These are phyloP conservation scores for Protea cynaroides DNA, from an alignment of 164 flowering plant genomes.

Conservation along the genomic window DNA sequence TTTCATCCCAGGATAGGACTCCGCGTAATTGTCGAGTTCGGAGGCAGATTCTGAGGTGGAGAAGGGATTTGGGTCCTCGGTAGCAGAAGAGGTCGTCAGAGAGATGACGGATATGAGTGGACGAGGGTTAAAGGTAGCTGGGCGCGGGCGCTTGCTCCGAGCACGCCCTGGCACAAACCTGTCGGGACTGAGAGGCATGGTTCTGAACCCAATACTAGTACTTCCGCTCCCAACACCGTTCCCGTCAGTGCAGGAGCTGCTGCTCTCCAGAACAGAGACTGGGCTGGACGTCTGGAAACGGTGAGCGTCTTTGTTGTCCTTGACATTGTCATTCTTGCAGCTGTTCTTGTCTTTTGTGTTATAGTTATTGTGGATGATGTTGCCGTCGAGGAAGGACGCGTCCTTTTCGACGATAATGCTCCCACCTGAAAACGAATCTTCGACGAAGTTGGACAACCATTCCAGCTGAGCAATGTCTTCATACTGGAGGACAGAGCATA, in stretches of 20 bases:
- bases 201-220: not conserved
- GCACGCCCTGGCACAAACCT: conserved; percentile 47
- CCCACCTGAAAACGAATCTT: conserved; percentile 76
- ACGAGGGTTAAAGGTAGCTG: conserved; percentile 58
- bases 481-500: conserved; percentile 36
- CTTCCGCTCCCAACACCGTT: conserved; percentile 7
- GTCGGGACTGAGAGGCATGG: conserved; percentile 32
- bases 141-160: conserved; percentile 90
- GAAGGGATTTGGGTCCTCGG: conserved; percentile 12
- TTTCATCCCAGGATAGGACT: conserved; percentile 38
- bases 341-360: too few relatives aligned
- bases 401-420: conserved; percentile 38
- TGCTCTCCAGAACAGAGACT: conserved; percentile 79
- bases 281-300: conserved; percentile 73
- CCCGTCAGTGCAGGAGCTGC: conserved; percentile 56
- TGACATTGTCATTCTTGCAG: conserved; percentile 5
- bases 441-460: conserved; percentile 87
- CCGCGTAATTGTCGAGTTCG: conserved; percentile 45
- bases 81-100: conserved; percentile 36
- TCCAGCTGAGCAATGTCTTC: conserved; percentile 88
- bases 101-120: conserved; percentile 42
- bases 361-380: conserved; percentile 16
- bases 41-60: conserved; percentile 19
- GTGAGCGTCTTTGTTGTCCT: conserved; percentile 24
- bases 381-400: not conserved